These are phyloP conservation scores for Trapa incisa DNA, from an alignment of 345 rosid genomes.

Conservation along the genomic window DNA sequence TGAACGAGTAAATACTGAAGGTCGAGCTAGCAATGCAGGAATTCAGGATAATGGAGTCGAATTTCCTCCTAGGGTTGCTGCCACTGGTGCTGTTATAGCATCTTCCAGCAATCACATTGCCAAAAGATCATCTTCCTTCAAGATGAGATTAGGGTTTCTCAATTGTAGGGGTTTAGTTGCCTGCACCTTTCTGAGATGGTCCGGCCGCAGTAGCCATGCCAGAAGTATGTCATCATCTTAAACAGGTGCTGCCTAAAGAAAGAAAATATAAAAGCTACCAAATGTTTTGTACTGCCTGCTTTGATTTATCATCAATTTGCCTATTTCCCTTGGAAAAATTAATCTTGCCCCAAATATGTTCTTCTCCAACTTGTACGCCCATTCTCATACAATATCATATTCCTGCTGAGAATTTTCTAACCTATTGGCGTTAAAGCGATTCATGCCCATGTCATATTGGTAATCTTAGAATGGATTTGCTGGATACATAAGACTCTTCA, in stretches of 20 bases:
- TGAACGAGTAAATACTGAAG: slow-evolving; percentile 37
- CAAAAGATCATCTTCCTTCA: slow-evolving; percentile 44
- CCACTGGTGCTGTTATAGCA: slow-evolving; percentile 23
- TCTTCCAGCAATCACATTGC: slow-evolving; percentile 26
- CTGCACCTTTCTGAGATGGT: slow-evolving; percentile 66
- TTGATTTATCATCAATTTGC: neutral
- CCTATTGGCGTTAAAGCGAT: too few relatives aligned
- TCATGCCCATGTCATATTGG: too few relatives aligned
- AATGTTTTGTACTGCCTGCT: neutral
- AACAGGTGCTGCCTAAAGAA: neutral
- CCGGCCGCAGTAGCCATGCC: slow-evolving; percentile 31
- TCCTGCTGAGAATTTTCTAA: neutral
- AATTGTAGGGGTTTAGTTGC: slow-evolving; percentile 61
- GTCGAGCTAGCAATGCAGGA: slow-evolving; percentile 42
- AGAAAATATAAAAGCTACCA: neutral
- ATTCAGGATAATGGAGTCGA: slow-evolving; percentile 38
- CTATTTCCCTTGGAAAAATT: neutral
- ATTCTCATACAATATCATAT: neutral
- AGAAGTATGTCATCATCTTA: slow-evolving; percentile 14
- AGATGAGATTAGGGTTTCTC: slow-evolving; percentile 48
- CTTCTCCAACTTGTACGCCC: neutral
- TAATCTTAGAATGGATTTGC: neutral
- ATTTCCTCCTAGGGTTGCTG: slow-evolving; percentile 23
- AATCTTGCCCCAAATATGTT: neutral
- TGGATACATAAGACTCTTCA: neutral